These are phyloP conservation scores for Irpex lacteus DNA, from an alignment of 1,284 basidiomycete species.

Conservation along the genomic window DNA sequence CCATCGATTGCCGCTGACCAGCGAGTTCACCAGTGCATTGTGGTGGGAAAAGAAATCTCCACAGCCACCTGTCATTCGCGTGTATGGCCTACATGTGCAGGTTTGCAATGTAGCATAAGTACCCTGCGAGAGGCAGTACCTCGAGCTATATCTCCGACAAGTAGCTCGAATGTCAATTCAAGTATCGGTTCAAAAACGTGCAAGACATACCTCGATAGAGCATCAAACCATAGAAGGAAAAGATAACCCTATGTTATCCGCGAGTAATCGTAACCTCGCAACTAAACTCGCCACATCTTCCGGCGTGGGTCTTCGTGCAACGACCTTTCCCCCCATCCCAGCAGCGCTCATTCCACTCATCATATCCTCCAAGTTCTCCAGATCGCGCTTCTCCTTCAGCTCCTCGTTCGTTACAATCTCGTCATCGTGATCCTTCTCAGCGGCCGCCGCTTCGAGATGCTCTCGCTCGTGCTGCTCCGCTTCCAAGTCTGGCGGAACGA, in stretches of 20 bases:
- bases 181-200: not conserved
- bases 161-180: not conserved
- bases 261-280: conserved; percentile 37
- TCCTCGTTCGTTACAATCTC: conserved; percentile 34
- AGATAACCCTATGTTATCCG: conserved; percentile 28
- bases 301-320: conserved; percentile 34
- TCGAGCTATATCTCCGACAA: not conserved
- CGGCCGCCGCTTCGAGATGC: conserved; percentile 45
- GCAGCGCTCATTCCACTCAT: conserved; percentile 41
- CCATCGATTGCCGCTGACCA: too few species aligned
- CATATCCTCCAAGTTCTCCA: conserved; percentile 58
- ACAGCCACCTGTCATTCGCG: too few species aligned
- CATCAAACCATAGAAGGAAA: conserved; percentile 8
- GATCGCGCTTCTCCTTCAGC: conserved; percentile 41
- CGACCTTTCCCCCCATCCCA: conserved; percentile 8
- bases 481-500: conserved; percentile 68
- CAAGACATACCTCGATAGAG: not conserved
- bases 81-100: too few species aligned
- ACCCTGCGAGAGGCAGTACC: not conserved
- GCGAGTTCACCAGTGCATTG: too few species aligned
- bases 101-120: too few species aligned
- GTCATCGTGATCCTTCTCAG: conserved; percentile 12
- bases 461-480: conserved; percentile 69
- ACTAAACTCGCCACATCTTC: conserved; percentile 43
- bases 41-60: too few species aligned